phyloP scores from a whole-genome alignment of 192 early-diverging fungal species.

The Coemansia sp. region DNA sequence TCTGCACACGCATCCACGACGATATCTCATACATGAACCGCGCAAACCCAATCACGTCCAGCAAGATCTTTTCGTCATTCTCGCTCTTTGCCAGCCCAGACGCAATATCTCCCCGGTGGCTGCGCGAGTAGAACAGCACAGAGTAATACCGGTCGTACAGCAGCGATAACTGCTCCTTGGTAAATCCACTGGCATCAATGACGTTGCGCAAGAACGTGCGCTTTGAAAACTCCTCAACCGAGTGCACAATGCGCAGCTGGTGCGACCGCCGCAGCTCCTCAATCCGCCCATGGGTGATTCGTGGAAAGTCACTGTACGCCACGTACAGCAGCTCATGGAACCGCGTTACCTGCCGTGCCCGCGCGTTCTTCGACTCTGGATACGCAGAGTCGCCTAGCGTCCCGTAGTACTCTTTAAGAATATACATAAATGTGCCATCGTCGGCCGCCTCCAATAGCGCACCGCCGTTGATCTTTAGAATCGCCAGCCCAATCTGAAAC shows the following conservation, averaged over 20 bases:
- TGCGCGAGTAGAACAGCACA: slow-evolving; percentile 65
- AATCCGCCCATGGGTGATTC: slow-evolving; percentile 72
- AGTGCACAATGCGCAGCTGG: slow-evolving; percentile 87
- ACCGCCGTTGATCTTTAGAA: slow-evolving; percentile 90
- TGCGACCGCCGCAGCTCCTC: slow-evolving; percentile 77
- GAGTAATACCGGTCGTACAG: slow-evolving; percentile 89
- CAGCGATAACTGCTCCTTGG: slow-evolving; percentile 79
- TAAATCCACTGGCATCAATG: slow-evolving; percentile 70
- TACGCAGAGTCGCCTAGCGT: slow-evolving; percentile 76
- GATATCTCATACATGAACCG: slow-evolving; percentile 74
- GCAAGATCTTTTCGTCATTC: slow-evolving; percentile 37
- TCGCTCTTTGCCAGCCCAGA: slow-evolving; percentile 3
- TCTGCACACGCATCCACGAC: slow-evolving; percentile 62
- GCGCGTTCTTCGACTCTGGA: slow-evolving; percentile 57
- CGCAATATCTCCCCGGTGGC: not conserved
- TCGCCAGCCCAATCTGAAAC: slow-evolving; percentile 89
- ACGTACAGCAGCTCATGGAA: slow-evolving; percentile 91
- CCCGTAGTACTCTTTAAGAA: slow-evolving; percentile 83
- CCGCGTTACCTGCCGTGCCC: slow-evolving; percentile 64
- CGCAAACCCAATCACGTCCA: slow-evolving; percentile 71
- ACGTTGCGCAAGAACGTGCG: slow-evolving; percentile 84
- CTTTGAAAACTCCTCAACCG: slow-evolving; percentile 92
- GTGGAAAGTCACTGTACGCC: slow-evolving; percentile 89
- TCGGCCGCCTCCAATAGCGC: slow-evolving; percentile 65
- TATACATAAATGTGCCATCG: slow-evolving; percentile 77